Conservation (phyloP, 2,329 filamentous ascomycete species). For the Herpomyces periplanetae region DNA sequence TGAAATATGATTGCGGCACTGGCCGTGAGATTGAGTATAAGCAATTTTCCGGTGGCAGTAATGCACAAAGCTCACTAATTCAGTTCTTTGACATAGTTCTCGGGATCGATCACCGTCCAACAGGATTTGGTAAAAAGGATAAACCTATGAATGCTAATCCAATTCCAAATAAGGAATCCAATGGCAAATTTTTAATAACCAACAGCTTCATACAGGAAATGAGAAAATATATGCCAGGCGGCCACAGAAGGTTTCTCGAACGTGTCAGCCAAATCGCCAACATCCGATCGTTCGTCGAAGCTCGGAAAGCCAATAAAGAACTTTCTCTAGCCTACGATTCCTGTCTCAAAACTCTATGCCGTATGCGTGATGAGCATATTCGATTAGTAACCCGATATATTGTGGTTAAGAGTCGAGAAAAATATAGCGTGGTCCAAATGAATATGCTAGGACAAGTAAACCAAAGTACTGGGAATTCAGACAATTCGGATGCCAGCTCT, state of each 20-base stretch:
- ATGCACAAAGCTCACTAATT: slow-evolving; percentile 80
- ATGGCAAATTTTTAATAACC: too few species aligned
- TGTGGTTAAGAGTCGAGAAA: slow-evolving; percentile 45
- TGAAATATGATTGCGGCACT: slow-evolving; percentile 48
- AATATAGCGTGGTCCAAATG: too few species aligned
- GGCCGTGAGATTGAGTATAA: slow-evolving; percentile 22
- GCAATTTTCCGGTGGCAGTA: slow-evolving; percentile 71
- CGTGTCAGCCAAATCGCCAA: slow-evolving; percentile 45
- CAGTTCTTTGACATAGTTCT: slow-evolving; percentile 88
- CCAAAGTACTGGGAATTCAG: too few species aligned
- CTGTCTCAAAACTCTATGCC: slow-evolving; percentile 36
- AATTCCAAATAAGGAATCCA: too few species aligned
- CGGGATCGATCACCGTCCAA: slow-evolving; percentile 58
- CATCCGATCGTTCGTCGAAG: slow-evolving; percentile 41
- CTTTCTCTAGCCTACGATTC: slow-evolving; percentile 57
- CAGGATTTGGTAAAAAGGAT: too few species aligned
- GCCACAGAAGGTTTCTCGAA: slow-evolving; percentile 53
- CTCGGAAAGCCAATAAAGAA: slow-evolving; percentile 16
- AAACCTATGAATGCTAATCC: slow-evolving; percentile 11
- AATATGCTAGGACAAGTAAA: too few species aligned
- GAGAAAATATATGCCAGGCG: slow-evolving; percentile 82
- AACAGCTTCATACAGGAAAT: slow-evolving; percentile 91
- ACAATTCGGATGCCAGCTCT: too few species aligned
- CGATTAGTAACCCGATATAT: slow-evolving; percentile 88
- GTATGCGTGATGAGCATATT: slow-evolving; percentile 70